phyloP scores from a whole-genome alignment of 805 yeast genomes.

The Yamadazyma endophytica region DNA sequence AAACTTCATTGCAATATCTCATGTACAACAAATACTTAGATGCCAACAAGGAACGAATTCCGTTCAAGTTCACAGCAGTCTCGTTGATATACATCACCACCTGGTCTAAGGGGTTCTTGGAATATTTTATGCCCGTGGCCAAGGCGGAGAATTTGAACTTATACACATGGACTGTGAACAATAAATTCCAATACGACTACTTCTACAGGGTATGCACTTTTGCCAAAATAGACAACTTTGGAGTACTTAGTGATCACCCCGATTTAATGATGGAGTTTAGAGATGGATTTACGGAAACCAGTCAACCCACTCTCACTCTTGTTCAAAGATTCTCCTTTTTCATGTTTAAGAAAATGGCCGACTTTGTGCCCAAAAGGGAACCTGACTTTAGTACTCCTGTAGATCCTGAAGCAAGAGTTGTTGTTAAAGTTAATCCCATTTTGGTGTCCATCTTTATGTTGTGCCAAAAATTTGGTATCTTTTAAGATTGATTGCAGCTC shows the following conservation, averaged over 20 bases:
- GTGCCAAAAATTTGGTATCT: slow-evolving; percentile 5
- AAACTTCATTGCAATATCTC: slow-evolving; percentile 26
- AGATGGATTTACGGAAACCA: slow-evolving; percentile 1
- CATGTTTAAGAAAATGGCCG: neutral
- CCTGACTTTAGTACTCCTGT: slow-evolving; percentile 1
- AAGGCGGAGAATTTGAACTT: slow-evolving; percentile 27
- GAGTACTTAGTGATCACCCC: slow-evolving; percentile 34
- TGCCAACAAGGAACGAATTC: slow-evolving; percentile 17
- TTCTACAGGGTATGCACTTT: slow-evolving; percentile 20
- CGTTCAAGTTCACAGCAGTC: slow-evolving; percentile 30
- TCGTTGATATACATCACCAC: slow-evolving; percentile 34
- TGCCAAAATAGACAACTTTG: slow-evolving; percentile 26
- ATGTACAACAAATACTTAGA: slow-evolving; percentile 34
- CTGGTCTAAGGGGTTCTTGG: slow-evolving; percentile 33
- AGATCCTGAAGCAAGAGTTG: slow-evolving; percentile 2
- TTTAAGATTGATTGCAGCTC: too few species aligned
- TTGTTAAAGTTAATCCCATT: neutral
- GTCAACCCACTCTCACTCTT: slow-evolving; percentile 3
- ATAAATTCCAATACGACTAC: slow-evolving; percentile 29
- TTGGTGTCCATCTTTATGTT: neutral
- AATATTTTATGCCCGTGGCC: slow-evolving; percentile 33
- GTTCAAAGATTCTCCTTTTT: slow-evolving; percentile 1
- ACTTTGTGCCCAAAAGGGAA: neutral
- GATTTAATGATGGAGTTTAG: slow-evolving; percentile 22
- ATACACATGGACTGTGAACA: slow-evolving; percentile 40